Conservation (phyloP, 2,329 filamentous ascomycete species). For the Claviceps lovelessii region DNA sequence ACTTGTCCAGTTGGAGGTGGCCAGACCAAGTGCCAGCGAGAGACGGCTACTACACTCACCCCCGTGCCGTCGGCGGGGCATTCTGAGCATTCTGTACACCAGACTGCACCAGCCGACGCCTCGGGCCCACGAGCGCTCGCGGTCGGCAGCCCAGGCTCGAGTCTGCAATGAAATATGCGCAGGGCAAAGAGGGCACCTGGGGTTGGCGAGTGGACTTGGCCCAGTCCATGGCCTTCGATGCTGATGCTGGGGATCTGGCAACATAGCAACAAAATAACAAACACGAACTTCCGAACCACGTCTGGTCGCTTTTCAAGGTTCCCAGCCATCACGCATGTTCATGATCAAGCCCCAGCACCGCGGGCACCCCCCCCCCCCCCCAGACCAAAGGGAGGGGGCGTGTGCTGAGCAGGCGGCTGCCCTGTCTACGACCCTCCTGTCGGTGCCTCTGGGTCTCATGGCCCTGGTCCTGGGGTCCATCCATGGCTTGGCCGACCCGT, state of each 20-base stretch:
- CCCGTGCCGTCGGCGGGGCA: background rate
- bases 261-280: too few species aligned
- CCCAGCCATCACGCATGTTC: background rate
- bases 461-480: conserved; percentile 3
- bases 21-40: background rate
- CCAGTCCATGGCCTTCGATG: too few species aligned
- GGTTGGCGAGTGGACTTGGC: too few species aligned
- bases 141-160: background rate
- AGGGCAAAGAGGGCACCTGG: too few species aligned
- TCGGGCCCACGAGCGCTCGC: background rate
- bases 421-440: conserved; percentile 2
- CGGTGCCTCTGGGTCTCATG: conserved; percentile 2
- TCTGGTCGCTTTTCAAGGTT: too few species aligned
- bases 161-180: background rate
- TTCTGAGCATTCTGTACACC: background rate
- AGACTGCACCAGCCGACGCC: background rate
- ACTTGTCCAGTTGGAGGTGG: background rate
- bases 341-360: background rate
- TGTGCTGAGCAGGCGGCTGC: background rate
- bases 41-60: background rate
- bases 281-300: too few species aligned
- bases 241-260: too few species aligned
- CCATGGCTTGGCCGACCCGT: conserved; percentile 3
- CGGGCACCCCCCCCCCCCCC: background rate
- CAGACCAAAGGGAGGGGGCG: background rate